A percentile compares a stretch with the other conserved stretches of the same genome.
These are phyloP conservation scores for Stachybotrys chlorohalonatus DNA, from an alignment of 2,329 filamentous ascomycete species.

Conservation along the genomic window DNA sequence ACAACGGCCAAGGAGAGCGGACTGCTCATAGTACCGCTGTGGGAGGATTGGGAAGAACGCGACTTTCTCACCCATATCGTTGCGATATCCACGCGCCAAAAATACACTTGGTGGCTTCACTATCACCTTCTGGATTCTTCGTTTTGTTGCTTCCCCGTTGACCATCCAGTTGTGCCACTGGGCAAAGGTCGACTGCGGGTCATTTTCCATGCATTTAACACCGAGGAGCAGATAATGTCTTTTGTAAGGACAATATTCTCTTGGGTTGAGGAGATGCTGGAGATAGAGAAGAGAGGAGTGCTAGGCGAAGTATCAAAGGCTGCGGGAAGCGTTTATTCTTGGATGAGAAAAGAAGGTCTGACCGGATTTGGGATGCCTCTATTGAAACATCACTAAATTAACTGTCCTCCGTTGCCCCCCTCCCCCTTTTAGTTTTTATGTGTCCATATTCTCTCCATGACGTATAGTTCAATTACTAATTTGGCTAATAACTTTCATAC, in stretches of 20 bases:
- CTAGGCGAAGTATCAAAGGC: background rate
- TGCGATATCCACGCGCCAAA: slow-evolving; percentile 14
- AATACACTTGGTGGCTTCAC: slow-evolving; percentile 12
- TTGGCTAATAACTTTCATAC: too few species aligned
- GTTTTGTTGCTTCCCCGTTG: slow-evolving; percentile 17
- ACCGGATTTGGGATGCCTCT: background rate
- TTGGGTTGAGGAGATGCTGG: slow-evolving; percentile 8
- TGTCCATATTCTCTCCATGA: too few species aligned
- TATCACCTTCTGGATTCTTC: slow-evolving; percentile 12
- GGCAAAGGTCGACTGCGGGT: slow-evolving; percentile 27
- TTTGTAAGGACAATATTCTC: slow-evolving; percentile 2
- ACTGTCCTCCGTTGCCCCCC: too few species aligned
- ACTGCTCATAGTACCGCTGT: slow-evolving; percentile 16
- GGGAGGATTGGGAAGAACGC: slow-evolving; percentile 14
- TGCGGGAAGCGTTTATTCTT: background rate
- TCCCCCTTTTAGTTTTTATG: too few species aligned
- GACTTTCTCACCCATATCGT: slow-evolving; percentile 18
- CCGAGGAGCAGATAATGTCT: slow-evolving; percentile 18
- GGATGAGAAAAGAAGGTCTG: background rate
- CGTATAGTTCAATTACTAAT: too few species aligned
- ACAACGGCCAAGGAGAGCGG: slow-evolving; percentile 12
- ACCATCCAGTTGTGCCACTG: slow-evolving; percentile 19
- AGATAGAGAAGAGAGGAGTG: slow-evolving; percentile 2
- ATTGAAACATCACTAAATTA: background rate
- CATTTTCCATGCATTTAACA: slow-evolving; percentile 31